These are phyloP conservation scores for Microcos paniculata DNA, from an alignment of 345 rosid species.

Conservation along the genomic window DNA sequence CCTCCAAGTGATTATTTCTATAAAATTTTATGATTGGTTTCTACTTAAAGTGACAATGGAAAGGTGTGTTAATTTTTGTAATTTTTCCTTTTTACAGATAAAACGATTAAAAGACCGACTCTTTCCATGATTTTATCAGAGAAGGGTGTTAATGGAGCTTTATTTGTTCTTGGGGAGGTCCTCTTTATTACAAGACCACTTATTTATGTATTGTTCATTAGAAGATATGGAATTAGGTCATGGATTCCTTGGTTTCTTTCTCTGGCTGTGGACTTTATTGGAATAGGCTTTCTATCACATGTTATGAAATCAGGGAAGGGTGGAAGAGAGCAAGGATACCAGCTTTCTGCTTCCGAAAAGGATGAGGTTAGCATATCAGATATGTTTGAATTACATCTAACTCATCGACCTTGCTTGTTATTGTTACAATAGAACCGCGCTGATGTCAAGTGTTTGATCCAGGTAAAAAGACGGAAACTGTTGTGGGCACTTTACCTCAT, in stretches of 20 bases:
- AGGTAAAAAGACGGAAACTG: conserved; percentile 83
- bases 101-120: conserved; percentile 37
- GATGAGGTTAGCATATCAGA: conserved; percentile 61
- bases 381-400: background rate
- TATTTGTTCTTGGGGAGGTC: conserved; percentile 68
- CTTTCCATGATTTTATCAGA: conserved; percentile 59
- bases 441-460: conserved; percentile 26
- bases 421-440: background rate
- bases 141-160: conserved; percentile 62
- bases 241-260: conserved; percentile 97
- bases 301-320: conserved; percentile 32
- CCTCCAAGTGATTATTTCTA: conserved; percentile 42
- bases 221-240: conserved; percentile 73
- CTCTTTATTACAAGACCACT: conserved; percentile 86
- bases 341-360: conserved; percentile 54
- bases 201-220: conserved; percentile 77
- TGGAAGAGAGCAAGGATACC: conserved; percentile 37
- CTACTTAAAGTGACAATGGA: background rate
- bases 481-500: conserved; percentile 88
- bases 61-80: conserved; percentile 15
- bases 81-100: conserved; percentile 34
- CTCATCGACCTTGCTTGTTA: background rate
- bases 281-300: conserved; percentile 52
- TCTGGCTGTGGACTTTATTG: conserved; percentile 59
- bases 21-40: conserved; percentile 3